Base-by-base conservation (phyloP, 164 flowering plant species). In the Tetracentron sinense region DNA sequence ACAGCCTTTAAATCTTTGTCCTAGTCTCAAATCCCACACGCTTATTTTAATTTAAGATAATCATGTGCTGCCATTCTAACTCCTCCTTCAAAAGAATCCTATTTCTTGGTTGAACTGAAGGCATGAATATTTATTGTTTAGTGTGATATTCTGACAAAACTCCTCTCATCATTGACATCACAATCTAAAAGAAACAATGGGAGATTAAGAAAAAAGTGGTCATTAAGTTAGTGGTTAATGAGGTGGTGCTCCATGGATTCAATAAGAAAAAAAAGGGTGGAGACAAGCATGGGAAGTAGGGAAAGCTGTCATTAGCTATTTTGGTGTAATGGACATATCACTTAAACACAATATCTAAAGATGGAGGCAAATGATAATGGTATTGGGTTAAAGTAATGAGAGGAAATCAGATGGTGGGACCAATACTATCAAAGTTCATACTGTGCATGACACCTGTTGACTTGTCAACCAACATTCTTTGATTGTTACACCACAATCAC, bases 291-390 rank as follows among this genome's bases (percentile, higher is more conserved):
- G 60, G n/a, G 52, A 58, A 72, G 71, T 71, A 54, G 75, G 71
- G 62, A 62, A 67, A 67, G 67, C 31, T 30, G 54, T 17, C 68
- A 60, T 62, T 62, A 33, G 28, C 58, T 29, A 62, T 16, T 65
- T 46, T 22, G 12, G 63, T 60, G 49, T 62, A 66, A 72, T 68
- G 72, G 65, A 47, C 61, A 46, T 59, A 56, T 67, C 74, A 65
- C 69, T 38, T 12, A 19, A 52, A 56, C 73, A 69, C 67, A 50
- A 69, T 23, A 16, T 38, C 59, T 22, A 33, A 56, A 53, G 51
- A 35, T 69, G 67, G 61, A 63, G 58, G 4, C 47, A 42, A 53
- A 28, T 14, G 11, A 22, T 52, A 44, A 63, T 54, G 30, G 58
- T 21, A 25, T 23, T 64, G 17, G 19, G 28, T 61, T 52, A 33